These are phyloP conservation scores for Chytriomyces sp. DNA, from an alignment of 192 early-diverging fungal genomes.

Conservation along the genomic window DNA sequence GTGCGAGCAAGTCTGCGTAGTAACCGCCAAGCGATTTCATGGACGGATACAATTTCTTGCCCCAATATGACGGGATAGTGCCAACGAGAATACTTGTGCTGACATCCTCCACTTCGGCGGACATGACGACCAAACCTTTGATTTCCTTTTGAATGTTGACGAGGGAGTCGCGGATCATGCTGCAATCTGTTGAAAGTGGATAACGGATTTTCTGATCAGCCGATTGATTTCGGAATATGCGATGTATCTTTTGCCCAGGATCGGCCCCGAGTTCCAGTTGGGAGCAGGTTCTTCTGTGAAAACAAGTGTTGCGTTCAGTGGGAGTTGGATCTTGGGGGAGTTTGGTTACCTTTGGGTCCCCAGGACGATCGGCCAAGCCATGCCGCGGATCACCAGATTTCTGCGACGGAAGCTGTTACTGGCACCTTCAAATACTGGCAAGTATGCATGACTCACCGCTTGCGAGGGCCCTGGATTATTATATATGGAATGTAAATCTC, in stretches of 20 bases:
- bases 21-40: slow-evolving; percentile 64
- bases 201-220: slow-evolving; percentile 33
- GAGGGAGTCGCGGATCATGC: slow-evolving; percentile 57
- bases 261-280: slow-evolving; percentile 54
- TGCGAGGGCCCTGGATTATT: background rate
- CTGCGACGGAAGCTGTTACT: background rate
- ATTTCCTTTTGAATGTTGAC: slow-evolving; percentile 67
- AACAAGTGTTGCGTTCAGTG: background rate
- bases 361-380: background rate
- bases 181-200: slow-evolving; percentile 50
- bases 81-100: slow-evolving; percentile 59
- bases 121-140: slow-evolving; percentile 69
- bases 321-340: background rate
- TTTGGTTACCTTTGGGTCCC: background rate
- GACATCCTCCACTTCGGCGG: slow-evolving; percentile 65
- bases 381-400: slow-evolving; percentile 2
- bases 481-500: no score
- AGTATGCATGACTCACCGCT: background rate
- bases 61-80: slow-evolving; percentile 60
- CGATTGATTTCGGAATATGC: slow-evolving; percentile 48
- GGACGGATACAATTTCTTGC: slow-evolving; percentile 62
- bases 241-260: slow-evolving; percentile 56
- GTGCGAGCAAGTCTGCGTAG: slow-evolving; percentile 57
- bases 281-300: slow-evolving; percentile 47
- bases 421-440: background rate